phyloP scores from a whole-genome alignment of 306 rosid genomes.

The Acmispon strigosus region DNA sequence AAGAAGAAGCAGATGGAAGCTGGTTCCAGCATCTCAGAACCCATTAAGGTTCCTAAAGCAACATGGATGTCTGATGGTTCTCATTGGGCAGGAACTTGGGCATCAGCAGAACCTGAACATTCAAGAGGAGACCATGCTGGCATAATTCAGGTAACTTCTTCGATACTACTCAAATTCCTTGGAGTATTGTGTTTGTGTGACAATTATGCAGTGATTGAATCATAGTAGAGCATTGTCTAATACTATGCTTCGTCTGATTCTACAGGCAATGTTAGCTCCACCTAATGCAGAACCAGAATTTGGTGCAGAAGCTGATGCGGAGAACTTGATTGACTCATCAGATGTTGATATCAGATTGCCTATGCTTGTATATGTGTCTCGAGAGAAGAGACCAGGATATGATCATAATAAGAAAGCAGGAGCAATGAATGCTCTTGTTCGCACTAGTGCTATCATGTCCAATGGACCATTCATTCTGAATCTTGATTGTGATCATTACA shows the following conservation, averaged over 20 bases:
- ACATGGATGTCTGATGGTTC: slow-evolving; percentile 95
- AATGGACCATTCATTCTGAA: slow-evolving; percentile 84
- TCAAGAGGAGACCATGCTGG: slow-evolving; percentile 88
- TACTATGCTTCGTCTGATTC: not conserved
- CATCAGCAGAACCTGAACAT: slow-evolving; percentile 63
- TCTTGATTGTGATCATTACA: slow-evolving; percentile 85
- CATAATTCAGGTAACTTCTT: slow-evolving; percentile 58
- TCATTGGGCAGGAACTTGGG: slow-evolving; percentile 94
- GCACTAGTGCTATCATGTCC: slow-evolving; percentile 86
- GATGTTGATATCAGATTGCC: slow-evolving; percentile 71
- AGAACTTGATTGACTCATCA: slow-evolving; percentile 63
- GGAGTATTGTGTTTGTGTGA: not conserved
- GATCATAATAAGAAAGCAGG: slow-evolving; percentile 94
- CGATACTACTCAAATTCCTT: not conserved
- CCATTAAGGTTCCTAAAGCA: slow-evolving; percentile 56
- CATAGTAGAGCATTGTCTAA: not conserved
- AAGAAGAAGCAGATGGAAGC: slow-evolving; percentile 77
- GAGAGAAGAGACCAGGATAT: slow-evolving; percentile 76
- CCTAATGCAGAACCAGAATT: slow-evolving; percentile 67
- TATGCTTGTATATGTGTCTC: slow-evolving; percentile 78
- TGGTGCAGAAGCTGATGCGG: slow-evolving; percentile 57
- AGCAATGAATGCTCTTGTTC: slow-evolving; percentile 83
- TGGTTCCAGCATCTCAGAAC: slow-evolving; percentile 41
- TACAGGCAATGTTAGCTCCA: slow-evolving; percentile 87
- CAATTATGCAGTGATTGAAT: not conserved